These are phyloP conservation scores for Lophiostoma macrostomum DNA, from an alignment of 495 filamentous ascomycete species.

Conservation along the genomic window DNA sequence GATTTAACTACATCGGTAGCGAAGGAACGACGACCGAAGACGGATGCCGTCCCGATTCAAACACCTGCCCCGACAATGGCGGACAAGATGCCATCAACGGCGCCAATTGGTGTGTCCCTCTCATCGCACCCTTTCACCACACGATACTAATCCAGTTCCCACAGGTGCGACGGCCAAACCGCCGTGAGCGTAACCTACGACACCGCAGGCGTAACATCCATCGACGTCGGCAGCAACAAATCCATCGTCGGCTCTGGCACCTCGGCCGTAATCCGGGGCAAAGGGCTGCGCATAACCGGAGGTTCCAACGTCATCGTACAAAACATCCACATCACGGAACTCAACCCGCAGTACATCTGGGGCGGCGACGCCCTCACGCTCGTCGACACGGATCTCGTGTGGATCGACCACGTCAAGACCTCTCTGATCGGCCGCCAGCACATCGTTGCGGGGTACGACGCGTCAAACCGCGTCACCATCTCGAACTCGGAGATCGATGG, in stretches of 20 bases:
- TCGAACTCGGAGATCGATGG: slow-evolving; percentile 51
- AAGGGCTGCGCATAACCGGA: slow-evolving; percentile 41
- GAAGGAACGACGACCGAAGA: slow-evolving; percentile 42
- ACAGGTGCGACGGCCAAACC: not conserved
- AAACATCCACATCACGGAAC: slow-evolving; percentile 34
- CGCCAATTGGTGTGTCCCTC: slow-evolving; percentile 22
- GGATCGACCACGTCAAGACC: slow-evolving; percentile 45
- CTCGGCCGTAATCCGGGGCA: slow-evolving; percentile 42
- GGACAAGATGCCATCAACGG: slow-evolving; percentile 33
- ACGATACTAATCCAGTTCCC: not conserved
- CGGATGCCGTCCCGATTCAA: slow-evolving; percentile 10
- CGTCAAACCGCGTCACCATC: slow-evolving; percentile 47
- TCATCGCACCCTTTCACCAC: not conserved
- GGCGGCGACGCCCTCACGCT: slow-evolving; percentile 43
- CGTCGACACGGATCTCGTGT: slow-evolving; percentile 38
- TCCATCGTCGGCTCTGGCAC: slow-evolving; percentile 38
- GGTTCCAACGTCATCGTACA: slow-evolving; percentile 44
- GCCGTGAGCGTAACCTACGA: slow-evolving; percentile 38
- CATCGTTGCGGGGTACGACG: slow-evolving; percentile 41
- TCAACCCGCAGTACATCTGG: slow-evolving; percentile 46
- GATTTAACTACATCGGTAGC: slow-evolving; percentile 35
- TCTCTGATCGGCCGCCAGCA: slow-evolving; percentile 9
- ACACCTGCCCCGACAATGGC: slow-evolving; percentile 33
- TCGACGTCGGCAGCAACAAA: slow-evolving; percentile 42
- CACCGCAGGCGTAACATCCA: slow-evolving; percentile 35